A percentile compares a stretch with the other conserved stretches of the same genome.
Evolutionary conservation across 1,284 basidiomycete species (phyloP).

Genomic region (Ustilago tritici): DNA sequence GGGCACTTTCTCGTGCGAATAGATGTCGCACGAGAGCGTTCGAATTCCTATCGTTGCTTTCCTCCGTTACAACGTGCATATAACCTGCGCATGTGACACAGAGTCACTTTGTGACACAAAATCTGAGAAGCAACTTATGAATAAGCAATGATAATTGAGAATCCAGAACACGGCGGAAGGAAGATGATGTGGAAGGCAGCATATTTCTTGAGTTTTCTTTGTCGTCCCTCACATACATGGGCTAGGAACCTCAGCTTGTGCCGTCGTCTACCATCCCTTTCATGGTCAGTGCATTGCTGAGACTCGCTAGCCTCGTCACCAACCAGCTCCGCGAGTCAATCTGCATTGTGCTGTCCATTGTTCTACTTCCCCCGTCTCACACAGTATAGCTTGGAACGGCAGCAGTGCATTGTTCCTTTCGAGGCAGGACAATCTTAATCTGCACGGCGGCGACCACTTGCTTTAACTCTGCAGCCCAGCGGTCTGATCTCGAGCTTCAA

Average conservation of each 20-base stretch:
- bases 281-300: neutral
- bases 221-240: neutral
- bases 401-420: neutral
- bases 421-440: neutral
- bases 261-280: neutral
- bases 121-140: too few species aligned
- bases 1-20: too few species aligned
- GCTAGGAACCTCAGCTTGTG: neutral
- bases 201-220: neutral
- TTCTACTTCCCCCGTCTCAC: neutral
- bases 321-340: neutral
- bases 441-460: neutral
- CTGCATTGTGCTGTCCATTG: neutral
- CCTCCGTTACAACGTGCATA: too few species aligned
- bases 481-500: too few species aligned
- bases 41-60: too few species aligned
- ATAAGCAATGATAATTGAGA: too few species aligned
- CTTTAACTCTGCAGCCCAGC: too few species aligned
- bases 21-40: too few species aligned
- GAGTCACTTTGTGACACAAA: too few species aligned
- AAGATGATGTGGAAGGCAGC: neutral
- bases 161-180: neutral
- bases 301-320: neutral
- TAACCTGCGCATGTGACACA: too few species aligned
- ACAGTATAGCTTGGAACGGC: neutral